phyloP scores from a whole-genome alignment of 2,329 filamentous ascomycete genomes.

The Diaporthe citri region DNA sequence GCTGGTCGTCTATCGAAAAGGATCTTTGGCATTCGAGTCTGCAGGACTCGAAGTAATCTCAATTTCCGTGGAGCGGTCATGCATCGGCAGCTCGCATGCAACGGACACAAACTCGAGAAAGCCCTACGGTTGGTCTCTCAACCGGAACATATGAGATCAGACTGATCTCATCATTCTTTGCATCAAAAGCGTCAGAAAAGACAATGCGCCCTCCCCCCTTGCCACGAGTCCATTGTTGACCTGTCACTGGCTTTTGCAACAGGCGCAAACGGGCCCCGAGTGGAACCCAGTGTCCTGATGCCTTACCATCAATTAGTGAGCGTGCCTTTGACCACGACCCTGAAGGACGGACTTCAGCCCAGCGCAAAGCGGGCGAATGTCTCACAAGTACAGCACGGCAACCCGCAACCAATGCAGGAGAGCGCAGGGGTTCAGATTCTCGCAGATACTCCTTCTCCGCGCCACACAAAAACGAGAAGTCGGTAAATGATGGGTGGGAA shows the following conservation, averaged over 20 bases:
- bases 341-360: not conserved
- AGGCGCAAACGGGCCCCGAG: not conserved
- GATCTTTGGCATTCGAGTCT: not conserved
- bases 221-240: not conserved
- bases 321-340: not conserved
- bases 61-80: not conserved
- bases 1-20: not conserved
- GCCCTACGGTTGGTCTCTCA: not conserved
- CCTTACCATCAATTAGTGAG: not conserved
- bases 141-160: too few species aligned
- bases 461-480: not conserved
- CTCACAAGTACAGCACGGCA: not conserved
- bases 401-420: slow-evolving; percentile 6
- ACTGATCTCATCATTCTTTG: not conserved
- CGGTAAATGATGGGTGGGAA: not conserved
- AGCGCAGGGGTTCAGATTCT: slow-evolving; percentile 14
- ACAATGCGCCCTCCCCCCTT: not conserved
- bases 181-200: not conserved
- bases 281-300: not conserved
- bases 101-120: not conserved
- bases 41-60: not conserved
- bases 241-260: not conserved
- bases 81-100: not conserved
- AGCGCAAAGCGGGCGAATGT: not conserved
- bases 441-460: not conserved